These are phyloP conservation scores for Ceratocystis smalleyi DNA, from an alignment of 2,329 filamentous ascomycete species.

Conservation along the genomic window DNA sequence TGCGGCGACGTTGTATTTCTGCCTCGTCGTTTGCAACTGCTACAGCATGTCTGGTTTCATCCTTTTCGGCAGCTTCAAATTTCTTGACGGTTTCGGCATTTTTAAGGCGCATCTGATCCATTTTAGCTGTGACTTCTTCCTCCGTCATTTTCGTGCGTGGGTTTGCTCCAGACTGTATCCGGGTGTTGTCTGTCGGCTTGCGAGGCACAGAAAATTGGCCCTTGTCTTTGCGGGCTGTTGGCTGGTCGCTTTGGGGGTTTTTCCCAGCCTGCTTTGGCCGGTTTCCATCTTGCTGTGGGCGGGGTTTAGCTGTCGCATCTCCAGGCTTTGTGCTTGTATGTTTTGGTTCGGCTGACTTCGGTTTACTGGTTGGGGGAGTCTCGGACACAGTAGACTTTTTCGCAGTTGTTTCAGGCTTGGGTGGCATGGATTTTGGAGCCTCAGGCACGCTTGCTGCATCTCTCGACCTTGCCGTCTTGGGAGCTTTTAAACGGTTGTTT, in stretches of 20 bases:
- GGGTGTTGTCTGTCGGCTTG: slow-evolving; percentile 25
- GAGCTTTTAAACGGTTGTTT: slow-evolving; percentile 9
- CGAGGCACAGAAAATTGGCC: background rate
- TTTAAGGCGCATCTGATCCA: slow-evolving; percentile 45
- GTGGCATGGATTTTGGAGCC: background rate
- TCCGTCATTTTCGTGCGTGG: slow-evolving; percentile 46
- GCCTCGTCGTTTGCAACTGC: slow-evolving; percentile 41
- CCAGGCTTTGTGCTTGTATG: background rate
- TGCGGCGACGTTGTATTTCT: slow-evolving; percentile 36
- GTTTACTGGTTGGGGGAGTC: background rate
- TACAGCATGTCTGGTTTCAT: slow-evolving; percentile 39
- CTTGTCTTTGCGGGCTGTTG: background rate
- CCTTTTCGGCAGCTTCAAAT: slow-evolving; percentile 42
- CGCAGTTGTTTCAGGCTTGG: background rate
- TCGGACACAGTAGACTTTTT: background rate
- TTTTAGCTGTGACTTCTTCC: slow-evolving; percentile 40
- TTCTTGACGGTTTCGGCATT: slow-evolving; percentile 43
- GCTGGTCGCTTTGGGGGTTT: background rate
- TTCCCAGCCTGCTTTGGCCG: background rate
- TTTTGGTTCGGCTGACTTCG: background rate
- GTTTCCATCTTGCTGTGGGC: background rate
- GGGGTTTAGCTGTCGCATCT: background rate
- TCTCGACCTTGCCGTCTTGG: slow-evolving; percentile 5
- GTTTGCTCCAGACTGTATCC: slow-evolving; percentile 40
- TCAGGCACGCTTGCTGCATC: slow-evolving; percentile 13